phyloP scores from a whole-genome alignment of 768 basidiomycete genomes.

The Mycena albidolilacea region DNA sequence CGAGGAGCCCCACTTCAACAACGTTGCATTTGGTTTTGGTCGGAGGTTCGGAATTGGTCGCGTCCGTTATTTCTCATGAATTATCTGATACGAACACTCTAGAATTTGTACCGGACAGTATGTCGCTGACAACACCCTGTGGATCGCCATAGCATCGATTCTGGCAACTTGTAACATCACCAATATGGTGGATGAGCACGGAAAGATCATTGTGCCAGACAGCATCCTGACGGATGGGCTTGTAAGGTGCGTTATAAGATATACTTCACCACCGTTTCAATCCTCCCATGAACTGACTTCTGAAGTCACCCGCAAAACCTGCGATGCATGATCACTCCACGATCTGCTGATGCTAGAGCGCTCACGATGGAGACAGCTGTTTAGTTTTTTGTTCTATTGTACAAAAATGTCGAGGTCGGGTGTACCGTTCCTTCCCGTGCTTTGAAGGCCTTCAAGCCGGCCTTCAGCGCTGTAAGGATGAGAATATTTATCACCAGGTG shows the following conservation, averaged over 20 bases:
- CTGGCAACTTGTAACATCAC: conserved; percentile 62
- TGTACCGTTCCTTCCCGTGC: too few relatives aligned
- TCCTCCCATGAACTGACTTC: background rate
- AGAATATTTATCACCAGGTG: too few relatives aligned
- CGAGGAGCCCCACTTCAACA: conserved; percentile 21
- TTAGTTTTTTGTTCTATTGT: background rate
- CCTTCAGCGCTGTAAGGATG: too few relatives aligned
- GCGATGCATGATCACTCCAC: conserved; percentile 28
- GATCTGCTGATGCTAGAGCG: conserved; percentile 15
- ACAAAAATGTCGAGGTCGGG: too few relatives aligned
- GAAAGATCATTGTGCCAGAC: conserved; percentile 54
- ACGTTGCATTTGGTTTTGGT: conserved; percentile 28
- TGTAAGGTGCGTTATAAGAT: conserved; percentile 53
- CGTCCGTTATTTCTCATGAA: background rate
- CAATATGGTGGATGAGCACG: conserved; percentile 56
- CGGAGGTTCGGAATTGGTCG: conserved; percentile 17
- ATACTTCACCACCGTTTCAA: background rate
- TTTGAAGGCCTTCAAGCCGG: too few relatives aligned
- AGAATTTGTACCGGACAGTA: conserved; percentile 65
- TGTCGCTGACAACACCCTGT: conserved; percentile 62
- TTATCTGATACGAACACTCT: background rate
- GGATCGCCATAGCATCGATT: conserved; percentile 62
- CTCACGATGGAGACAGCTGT: conserved; percentile 11
- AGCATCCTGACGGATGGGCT: conserved; percentile 58
- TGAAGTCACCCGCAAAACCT: conserved; percentile 32